Percentiles rank a stretch among this genome's conserved stretches.
phyloP scores from a whole-genome alignment of 257 asterid species.

The Verbascum thapsus region DNA sequence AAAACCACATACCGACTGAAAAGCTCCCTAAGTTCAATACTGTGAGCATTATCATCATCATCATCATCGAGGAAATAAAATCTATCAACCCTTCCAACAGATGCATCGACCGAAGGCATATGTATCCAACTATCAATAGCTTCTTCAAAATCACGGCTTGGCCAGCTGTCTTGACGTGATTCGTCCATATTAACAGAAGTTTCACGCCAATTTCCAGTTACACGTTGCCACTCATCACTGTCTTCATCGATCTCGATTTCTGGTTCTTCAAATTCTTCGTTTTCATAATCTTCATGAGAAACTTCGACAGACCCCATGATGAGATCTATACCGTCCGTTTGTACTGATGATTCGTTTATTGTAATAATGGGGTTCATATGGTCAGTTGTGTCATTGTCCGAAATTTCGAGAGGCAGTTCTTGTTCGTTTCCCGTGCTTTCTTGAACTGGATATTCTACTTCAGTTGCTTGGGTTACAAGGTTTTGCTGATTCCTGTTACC shows the following conservation, averaged over 20 bases:
- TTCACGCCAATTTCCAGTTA: no score
- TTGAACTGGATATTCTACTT: no score
- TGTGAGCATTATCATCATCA: conserved; percentile 60
- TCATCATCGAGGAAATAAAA: conserved; percentile 49
- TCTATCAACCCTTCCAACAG: conserved; percentile 45
- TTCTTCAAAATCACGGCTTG: conserved; percentile 57
- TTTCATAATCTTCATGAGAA: conserved; percentile 40
- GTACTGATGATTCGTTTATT: conserved; percentile 31
- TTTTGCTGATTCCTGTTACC: conserved; percentile 33
- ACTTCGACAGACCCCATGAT: conserved; percentile 28
- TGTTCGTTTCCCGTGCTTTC: no score
- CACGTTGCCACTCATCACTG: no score
- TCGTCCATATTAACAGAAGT: conserved; percentile 44
- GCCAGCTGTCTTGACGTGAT: conserved; percentile 56
- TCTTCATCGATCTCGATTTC: no score
- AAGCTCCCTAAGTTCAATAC: conserved; percentile 78
- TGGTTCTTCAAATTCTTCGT: no score
- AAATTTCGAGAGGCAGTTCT: no score
- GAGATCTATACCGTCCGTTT: conserved; percentile 43
- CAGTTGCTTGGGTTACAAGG: conserved; percentile 26
- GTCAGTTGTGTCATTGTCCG: conserved; percentile 32
- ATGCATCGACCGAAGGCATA: conserved; percentile 56
- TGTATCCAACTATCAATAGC: conserved; percentile 73
- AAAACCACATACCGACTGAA: conserved; percentile 66
- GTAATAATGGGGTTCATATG: conserved; percentile 27